Evolutionary conservation across 2,329 filamentous ascomycete genomes (phyloP), one percentile per base, ranked within the genome.

Genomic region (Plectosphaerella plurivora): DNA sequence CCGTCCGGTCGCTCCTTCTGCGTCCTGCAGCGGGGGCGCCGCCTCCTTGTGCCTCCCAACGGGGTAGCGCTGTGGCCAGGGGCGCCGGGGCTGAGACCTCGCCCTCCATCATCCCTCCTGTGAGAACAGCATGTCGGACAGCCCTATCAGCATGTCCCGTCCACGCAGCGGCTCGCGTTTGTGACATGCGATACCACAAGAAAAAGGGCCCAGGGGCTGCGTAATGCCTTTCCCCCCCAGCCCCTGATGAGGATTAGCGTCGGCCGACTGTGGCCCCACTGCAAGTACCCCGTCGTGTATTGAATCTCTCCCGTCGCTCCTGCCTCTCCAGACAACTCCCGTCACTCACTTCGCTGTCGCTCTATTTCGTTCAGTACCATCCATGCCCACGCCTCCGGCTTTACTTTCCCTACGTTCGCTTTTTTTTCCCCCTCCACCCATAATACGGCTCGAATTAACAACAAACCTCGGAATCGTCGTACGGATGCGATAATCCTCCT

Each of bases 401-500:
- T 18, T 18, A 44, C 41, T 18, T 12, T 18, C 41, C n/a, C n/a
- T 18, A 20, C 41, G 11, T 20, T 44, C 41, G 16, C 41, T 44
- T 18, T 20, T 20, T 16, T 41, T n/a, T n/a, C n/a, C 16, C 12
- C 10, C 33, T 24, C 11, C 10, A 36, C 6, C 18, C 16, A 48
- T 15, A 16, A 20, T 12, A 35, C 15, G 18, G 9, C 35, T 9
- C 22, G 37, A 6, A 36, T n/a, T 11, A 20, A 44, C n/a, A 20
- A 33, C 12, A 44, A 12, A 50, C 42, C 6, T 39, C 33, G 14
- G 7, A 39, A 45, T 24, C 5, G 18, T 4, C 2, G 37, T 15
- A 50, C 48, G 24, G 49, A 51, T 51, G 49, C 49, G 20, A 51
- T 47, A 51, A 16, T 24, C 18, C 33, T 45, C 28, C 10, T 41